These are phyloP conservation scores for Hyphopichia fennica DNA, from an alignment of 1,139 yeast species.

Conservation along the genomic window DNA sequence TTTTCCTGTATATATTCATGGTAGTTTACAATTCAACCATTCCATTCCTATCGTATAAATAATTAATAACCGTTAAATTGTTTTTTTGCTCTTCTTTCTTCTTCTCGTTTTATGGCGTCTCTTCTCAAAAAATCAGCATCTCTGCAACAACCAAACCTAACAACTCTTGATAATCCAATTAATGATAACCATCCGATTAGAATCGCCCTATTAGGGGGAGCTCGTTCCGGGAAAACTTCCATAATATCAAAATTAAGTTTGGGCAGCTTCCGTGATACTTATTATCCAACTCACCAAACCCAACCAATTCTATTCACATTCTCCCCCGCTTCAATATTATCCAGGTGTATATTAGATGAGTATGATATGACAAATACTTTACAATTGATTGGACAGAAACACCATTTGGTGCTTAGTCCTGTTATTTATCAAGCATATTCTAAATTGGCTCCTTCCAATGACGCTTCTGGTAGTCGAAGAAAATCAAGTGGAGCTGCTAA, in stretches of 20 bases:
- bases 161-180: background rate
- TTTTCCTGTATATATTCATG: too few relatives aligned
- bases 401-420: slow-evolving; percentile 25
- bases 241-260: slow-evolving; percentile 50
- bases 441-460: slow-evolving; percentile 13
- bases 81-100: too few relatives aligned
- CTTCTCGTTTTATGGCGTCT: background rate
- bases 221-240: slow-evolving; percentile 52
- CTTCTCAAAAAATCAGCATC: slow-evolving; percentile 3
- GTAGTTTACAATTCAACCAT: too few relatives aligned
- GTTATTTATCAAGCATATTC: slow-evolving; percentile 25
- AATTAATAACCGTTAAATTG: background rate
- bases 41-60: background rate
- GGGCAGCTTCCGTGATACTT: slow-evolving; percentile 52
- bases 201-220: slow-evolving; percentile 58
- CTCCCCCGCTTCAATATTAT: slow-evolving; percentile 36
- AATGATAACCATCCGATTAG: slow-evolving; percentile 45
- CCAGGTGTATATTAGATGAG: slow-evolving; percentile 52
- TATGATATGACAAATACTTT: slow-evolving; percentile 16
- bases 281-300: slow-evolving; percentile 65
- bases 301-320: slow-evolving; percentile 57
- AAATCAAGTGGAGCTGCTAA: slow-evolving; percentile 7
- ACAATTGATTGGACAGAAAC: slow-evolving; percentile 11
- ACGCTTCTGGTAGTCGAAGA: slow-evolving; percentile 6
- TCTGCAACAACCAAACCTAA: background rate